Percentiles rank a stretch among this genome's conserved stretches.
phyloP scores from a whole-genome alignment of 371 early-diverging fungal species.

The Mortierella sp. region DNA sequence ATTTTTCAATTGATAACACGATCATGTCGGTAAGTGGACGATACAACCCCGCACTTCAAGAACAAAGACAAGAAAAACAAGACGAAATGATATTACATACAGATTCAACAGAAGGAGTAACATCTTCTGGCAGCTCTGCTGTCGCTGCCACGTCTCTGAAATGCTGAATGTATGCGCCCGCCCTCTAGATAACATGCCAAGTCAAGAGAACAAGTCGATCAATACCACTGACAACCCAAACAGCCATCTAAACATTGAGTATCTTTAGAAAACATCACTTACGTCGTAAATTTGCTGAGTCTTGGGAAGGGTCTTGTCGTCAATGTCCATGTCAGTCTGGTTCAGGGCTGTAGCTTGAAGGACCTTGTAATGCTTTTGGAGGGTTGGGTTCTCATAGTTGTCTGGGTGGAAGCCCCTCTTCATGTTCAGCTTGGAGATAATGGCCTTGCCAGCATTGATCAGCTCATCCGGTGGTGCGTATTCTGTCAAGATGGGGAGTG shows the following conservation, averaged over 20 bases:
- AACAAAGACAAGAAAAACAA: background rate
- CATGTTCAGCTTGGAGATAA: slow-evolving; percentile 63
- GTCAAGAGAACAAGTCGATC: background rate
- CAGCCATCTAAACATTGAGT: background rate
- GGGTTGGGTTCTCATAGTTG: slow-evolving; percentile 74
- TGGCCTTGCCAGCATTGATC: slow-evolving; percentile 49
- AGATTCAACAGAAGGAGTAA: slow-evolving; percentile 5
- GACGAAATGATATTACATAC: background rate
- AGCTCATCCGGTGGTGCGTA: slow-evolving; percentile 54
- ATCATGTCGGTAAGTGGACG: slow-evolving; percentile 15
- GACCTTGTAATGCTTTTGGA: slow-evolving; percentile 74
- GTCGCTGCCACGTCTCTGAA: slow-evolving; percentile 32
- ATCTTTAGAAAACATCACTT: background rate
- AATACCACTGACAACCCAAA: background rate
- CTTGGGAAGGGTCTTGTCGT: slow-evolving; percentile 54
- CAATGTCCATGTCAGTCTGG: slow-evolving; percentile 52
- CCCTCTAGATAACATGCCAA: slow-evolving; percentile 24
- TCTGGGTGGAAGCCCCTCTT: slow-evolving; percentile 63
- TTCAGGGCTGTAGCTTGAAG: slow-evolving; percentile 73
- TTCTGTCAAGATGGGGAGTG: slow-evolving; percentile 57
- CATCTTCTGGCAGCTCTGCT: slow-evolving; percentile 19
- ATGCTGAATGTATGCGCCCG: slow-evolving; percentile 40
- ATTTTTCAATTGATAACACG: background rate
- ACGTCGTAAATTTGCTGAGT: slow-evolving; percentile 41
- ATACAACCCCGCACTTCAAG: background rate